phyloP scores from a whole-genome alignment of 805 yeast genomes.

The Pichia occidentalis region DNA sequence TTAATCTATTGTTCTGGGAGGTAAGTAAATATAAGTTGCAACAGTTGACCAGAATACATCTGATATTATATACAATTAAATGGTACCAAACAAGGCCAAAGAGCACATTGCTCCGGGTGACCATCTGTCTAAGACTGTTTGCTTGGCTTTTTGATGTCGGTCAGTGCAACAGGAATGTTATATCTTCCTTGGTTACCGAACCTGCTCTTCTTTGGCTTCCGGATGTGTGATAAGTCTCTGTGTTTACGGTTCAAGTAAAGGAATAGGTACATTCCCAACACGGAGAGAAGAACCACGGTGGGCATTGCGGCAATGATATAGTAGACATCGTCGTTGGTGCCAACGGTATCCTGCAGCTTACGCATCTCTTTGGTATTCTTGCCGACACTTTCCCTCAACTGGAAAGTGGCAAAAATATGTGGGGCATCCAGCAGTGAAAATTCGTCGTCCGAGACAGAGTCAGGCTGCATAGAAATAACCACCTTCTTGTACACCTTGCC shows the following conservation, averaged over 20 bases:
- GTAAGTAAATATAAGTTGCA: no score
- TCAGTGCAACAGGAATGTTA: constrained; percentile 23
- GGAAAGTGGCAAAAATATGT: constrained; percentile 40
- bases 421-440: constrained; percentile 43
- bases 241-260: constrained; percentile 49
- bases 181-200: constrained; percentile 29
- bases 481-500: constrained; percentile 49
- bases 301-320: constrained; percentile 66
- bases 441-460: constrained; percentile 55
- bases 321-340: constrained; percentile 39
- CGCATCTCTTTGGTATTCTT: constrained; percentile 35
- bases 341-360: constrained; percentile 31
- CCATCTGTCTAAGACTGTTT: constrained; percentile 9
- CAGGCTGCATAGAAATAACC: constrained; percentile 69
- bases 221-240: constrained; percentile 44
- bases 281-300: constrained; percentile 52
- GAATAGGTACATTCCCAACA: constrained; percentile 59
- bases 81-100: no score
- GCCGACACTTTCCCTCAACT: constrained; percentile 48
- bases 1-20: no score
- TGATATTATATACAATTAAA: no score
- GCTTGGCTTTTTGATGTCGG: constrained; percentile 26
- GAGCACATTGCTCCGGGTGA: no score
- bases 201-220: constrained; percentile 31
- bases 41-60: no score